A percentile compares a stretch with the other conserved stretches of the same genome.
phyloP scores from a whole-genome alignment of 2,329 filamentous ascomycete genomes.

The Laburnicola sp. region DNA sequence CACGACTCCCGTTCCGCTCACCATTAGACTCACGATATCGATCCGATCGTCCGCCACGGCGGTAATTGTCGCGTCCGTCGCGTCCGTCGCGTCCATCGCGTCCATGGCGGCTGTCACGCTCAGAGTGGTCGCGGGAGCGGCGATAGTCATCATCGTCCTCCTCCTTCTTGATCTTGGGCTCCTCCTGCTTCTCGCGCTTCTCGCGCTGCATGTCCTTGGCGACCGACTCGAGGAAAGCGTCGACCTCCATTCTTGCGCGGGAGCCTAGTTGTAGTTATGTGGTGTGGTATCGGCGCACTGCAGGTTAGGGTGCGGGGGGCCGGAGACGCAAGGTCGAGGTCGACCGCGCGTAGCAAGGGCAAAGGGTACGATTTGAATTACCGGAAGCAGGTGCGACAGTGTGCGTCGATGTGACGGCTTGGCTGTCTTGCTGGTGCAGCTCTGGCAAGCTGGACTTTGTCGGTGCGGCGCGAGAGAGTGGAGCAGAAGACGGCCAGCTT shows the following conservation, averaged over 20 bases:
- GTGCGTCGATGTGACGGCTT: constrained; percentile 3
- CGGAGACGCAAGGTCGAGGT: background rate
- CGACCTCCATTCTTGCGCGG: constrained; percentile 68
- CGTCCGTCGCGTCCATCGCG: constrained; percentile 36
- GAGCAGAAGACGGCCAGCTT: constrained; percentile 7
- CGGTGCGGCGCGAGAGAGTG: constrained; percentile 6
- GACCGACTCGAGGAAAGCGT: constrained; percentile 78
- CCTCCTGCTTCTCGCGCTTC: constrained; percentile 23
- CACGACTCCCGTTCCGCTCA: constrained; percentile 38
- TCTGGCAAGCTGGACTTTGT: constrained; percentile 2
- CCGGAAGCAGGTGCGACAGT: background rate
- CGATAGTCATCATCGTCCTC: constrained; percentile 34
- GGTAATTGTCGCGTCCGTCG: constrained; percentile 26
- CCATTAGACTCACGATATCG: constrained; percentile 37
- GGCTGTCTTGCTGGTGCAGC: constrained; percentile 1
- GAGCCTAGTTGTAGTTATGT: constrained; percentile 6
- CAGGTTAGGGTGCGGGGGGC: background rate
- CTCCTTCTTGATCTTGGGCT: constrained; percentile 45
- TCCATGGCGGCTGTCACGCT: constrained; percentile 19
- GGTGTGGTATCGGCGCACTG: constrained; percentile 4
- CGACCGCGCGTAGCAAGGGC: no score
- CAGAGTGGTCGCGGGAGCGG: constrained; percentile 33
- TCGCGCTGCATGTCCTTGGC: no score
- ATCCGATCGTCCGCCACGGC: no score
- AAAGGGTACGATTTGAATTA: no score